Conservation (phyloP, 192 early-diverging fungal species). For the Phycomyces blakesleeanus region DNA sequence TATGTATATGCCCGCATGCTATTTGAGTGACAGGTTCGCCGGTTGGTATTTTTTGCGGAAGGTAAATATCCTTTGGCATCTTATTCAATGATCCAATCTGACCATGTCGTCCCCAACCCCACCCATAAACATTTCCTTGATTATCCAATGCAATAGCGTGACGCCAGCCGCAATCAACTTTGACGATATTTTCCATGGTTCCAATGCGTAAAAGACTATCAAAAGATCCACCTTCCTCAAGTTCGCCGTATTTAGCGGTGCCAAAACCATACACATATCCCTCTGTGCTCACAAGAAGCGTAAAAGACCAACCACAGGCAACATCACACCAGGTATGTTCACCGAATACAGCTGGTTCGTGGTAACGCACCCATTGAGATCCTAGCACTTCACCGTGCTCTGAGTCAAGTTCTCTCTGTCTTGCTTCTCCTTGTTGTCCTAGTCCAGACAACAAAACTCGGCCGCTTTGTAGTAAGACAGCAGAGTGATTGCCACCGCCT, state of each 20-base stretch:
- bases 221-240: slow-evolving; percentile 11
- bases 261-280: slow-evolving; percentile 52
- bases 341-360: not conserved
- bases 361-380: not conserved
- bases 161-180: slow-evolving; percentile 60
- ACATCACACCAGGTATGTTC: slow-evolving; percentile 35
- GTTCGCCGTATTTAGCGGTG: slow-evolving; percentile 47
- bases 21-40: slow-evolving; percentile 42
- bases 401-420: slow-evolving; percentile 5
- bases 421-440: slow-evolving; percentile 15
- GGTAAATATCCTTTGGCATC: slow-evolving; percentile 20
- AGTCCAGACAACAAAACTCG: slow-evolving; percentile 9
- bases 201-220: slow-evolving; percentile 10
- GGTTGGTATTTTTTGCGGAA: slow-evolving; percentile 18
- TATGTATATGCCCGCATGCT: slow-evolving; percentile 65
- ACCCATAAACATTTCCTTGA: slow-evolving; percentile 38
- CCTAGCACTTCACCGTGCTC: not conserved
- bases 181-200: slow-evolving; percentile 26
- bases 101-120: slow-evolving; percentile 58
- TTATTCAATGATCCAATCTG: slow-evolving; percentile 43
- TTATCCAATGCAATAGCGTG: slow-evolving; percentile 54
- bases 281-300: slow-evolving; percentile 23
- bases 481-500: slow-evolving; percentile 72
- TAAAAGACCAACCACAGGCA: slow-evolving; percentile 65
- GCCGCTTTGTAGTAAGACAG: slow-evolving; percentile 11